Conservation (phyloP, 108 stramenopile species). For the Seminavis robusta region DNA sequence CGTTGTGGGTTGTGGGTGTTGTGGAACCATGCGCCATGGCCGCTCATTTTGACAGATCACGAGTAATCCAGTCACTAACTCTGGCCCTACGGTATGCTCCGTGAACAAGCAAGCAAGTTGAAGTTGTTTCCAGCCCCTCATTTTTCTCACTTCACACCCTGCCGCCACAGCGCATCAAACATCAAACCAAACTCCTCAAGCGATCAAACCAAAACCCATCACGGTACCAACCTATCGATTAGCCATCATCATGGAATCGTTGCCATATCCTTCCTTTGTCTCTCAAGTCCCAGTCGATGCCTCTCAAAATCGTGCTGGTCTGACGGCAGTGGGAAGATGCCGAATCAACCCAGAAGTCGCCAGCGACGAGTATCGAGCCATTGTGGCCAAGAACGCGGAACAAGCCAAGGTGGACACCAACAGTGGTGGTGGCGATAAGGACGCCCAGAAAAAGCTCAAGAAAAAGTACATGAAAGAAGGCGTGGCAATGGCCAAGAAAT, state of each 20-base stretch:
- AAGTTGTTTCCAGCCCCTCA: too few relatives aligned
- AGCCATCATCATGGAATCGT: constrained; percentile 51
- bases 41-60: too few relatives aligned
- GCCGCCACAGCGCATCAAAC: too few relatives aligned
- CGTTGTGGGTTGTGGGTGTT: too few relatives aligned
- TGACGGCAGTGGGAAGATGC: constrained; percentile 52
- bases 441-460: constrained; percentile 43
- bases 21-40: too few relatives aligned
- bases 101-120: too few relatives aligned
- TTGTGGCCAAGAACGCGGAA: constrained; percentile 48
- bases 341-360: constrained; percentile 29
- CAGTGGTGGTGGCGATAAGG: constrained; percentile 20
- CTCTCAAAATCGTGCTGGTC: constrained; percentile 21
- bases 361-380: constrained; percentile 37
- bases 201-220: too few relatives aligned
- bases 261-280: constrained; percentile 73
- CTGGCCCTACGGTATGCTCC: too few relatives aligned
- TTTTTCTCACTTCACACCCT: too few relatives aligned
- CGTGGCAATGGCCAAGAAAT: constrained; percentile 58
- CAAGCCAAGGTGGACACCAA: constrained; percentile 34
- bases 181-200: too few relatives aligned
- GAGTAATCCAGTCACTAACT: too few relatives aligned
- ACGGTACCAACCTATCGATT: too few relatives aligned
- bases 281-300: constrained; percentile 33
- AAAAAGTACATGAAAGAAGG: constrained; percentile 83